Conservation (phyloP, 2,329 filamentous ascomycete genomes). For the Fusarium goolgardi region DNA sequence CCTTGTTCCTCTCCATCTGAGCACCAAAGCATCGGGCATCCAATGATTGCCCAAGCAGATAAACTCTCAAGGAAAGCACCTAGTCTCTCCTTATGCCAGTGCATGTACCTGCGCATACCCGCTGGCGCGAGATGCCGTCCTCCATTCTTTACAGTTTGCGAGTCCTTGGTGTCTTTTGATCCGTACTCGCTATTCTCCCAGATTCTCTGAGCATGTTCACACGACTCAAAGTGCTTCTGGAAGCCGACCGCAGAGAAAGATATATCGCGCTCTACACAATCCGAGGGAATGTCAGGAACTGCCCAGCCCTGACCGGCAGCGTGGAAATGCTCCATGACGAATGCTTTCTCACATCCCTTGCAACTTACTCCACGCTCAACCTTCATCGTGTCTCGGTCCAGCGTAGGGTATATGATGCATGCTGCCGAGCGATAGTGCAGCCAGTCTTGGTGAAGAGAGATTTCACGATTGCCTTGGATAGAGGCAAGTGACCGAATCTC, state of each 20-base stretch:
- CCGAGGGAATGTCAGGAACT: background rate
- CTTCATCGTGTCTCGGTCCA: background rate
- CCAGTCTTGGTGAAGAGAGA: background rate
- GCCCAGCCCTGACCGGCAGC: too few relatives aligned
- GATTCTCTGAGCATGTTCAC: background rate
- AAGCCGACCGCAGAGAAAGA: conserved; percentile 4
- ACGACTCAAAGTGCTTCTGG: conserved; percentile 8
- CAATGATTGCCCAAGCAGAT: too few relatives aligned
- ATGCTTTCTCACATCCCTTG: background rate
- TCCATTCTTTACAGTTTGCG: background rate
- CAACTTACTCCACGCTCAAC: conserved; percentile 7
- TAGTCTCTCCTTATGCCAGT: rapidly evolving
- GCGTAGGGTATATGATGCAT: background rate
- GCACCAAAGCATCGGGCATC: too few relatives aligned
- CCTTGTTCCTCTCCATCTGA: too few relatives aligned
- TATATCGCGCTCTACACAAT: background rate
- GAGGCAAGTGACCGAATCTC: background rate
- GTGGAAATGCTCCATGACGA: background rate
- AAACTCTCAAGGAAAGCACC: background rate
- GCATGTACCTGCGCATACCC: background rate
- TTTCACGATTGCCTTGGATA: too few relatives aligned
- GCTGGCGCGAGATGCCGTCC: background rate
- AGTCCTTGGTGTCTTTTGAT: too few relatives aligned
- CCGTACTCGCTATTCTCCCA: background rate
- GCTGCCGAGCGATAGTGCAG: background rate